Evolutionary conservation across 805 yeast genomes (phyloP), one percentile per base, ranked within the genome.

Genomic region (Saturnispora dispora): DNA sequence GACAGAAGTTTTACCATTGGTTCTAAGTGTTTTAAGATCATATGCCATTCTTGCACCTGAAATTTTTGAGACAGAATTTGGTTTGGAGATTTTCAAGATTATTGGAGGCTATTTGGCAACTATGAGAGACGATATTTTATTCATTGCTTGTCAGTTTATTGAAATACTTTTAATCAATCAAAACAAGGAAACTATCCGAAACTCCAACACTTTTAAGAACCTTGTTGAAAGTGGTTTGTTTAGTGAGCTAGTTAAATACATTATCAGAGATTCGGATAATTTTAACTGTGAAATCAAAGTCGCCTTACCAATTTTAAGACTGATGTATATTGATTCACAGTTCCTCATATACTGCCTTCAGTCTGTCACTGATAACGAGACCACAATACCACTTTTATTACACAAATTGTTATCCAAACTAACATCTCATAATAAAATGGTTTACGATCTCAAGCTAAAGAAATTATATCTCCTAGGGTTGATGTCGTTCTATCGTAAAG

Each of bases 361-460:
- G 15, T 20, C 50, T 28, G 23, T 50, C 30, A 28, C 25, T 6
- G 48, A 33, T 8, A 20, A 18, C 9, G 22, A 36, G 11, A 18
- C 43, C 51, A 48, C 53, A 45, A 47, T 55, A n/a, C 43, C 60
- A 2, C 46, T 55, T 4, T 47, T 55, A 35, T 52, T 61, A 44
- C 53, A 54, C 50, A 53, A 44, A 20, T 57, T 55, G 32, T 52
- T 53, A 62, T 62, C 54, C 47, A 63, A 59, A 43, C 66, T 59
- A 57, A 61, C 49, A 37, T 52, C 50, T 54, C 62, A 60, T 56
- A 67, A 69, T 56, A 66, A 63, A 52, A 78, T 78, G 53, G 76
- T 86, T 52, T 85, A 84, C 41, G 88, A 83, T 59, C 90, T 95
- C 1, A 74, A 87, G 53, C 79, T 81, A 57, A 79, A 85, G 55